Evolutionary conservation across 2,329 filamentous ascomycete genomes (phyloP).

Genomic region (Gnomoniopsis smithogilvyi): DNA sequence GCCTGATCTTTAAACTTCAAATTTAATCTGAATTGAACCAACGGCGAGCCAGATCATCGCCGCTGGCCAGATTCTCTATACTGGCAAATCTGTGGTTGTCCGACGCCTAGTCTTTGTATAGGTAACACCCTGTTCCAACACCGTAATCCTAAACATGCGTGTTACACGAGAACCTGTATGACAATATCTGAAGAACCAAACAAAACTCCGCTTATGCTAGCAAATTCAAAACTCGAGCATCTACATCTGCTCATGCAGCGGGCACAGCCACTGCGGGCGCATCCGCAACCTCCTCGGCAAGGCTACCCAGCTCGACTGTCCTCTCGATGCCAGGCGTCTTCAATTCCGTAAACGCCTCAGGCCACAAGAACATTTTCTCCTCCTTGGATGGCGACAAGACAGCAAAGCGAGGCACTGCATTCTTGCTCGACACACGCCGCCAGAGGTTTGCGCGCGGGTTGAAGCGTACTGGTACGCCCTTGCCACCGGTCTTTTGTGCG

Average conservation of each 20-base stretch:
- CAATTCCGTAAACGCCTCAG: conserved; percentile 51
- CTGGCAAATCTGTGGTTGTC: not conserved
- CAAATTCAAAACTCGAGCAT: not conserved
- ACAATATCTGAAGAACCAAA: not conserved
- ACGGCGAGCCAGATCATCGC: too few relatives aligned
- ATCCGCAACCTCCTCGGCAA: conserved; percentile 1
- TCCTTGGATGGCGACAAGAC: conserved; percentile 44
- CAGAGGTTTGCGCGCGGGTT: conserved; percentile 69
- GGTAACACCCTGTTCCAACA: not conserved
- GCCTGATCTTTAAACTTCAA: too few relatives aligned
- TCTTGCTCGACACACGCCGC: conserved; percentile 59
- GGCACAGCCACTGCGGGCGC: conserved; percentile 11
- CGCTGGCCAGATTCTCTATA: too few relatives aligned
- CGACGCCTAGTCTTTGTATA: too few relatives aligned
- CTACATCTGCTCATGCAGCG: not conserved
- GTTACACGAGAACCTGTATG: not conserved
- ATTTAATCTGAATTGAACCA: too few relatives aligned
- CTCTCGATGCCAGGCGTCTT: conserved; percentile 29
- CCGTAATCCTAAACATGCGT: not conserved
- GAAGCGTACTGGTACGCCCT: conserved; percentile 57
- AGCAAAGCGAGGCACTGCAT: conserved; percentile 38
- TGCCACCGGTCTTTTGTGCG: conserved; percentile 56
- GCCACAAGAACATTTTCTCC: conserved; percentile 63
- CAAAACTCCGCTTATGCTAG: not conserved
- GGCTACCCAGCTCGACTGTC: conserved; percentile 13